Evolutionary conservation across 257 asterid species (phyloP).

Genomic region (Anisodus tanguticus): DNA sequence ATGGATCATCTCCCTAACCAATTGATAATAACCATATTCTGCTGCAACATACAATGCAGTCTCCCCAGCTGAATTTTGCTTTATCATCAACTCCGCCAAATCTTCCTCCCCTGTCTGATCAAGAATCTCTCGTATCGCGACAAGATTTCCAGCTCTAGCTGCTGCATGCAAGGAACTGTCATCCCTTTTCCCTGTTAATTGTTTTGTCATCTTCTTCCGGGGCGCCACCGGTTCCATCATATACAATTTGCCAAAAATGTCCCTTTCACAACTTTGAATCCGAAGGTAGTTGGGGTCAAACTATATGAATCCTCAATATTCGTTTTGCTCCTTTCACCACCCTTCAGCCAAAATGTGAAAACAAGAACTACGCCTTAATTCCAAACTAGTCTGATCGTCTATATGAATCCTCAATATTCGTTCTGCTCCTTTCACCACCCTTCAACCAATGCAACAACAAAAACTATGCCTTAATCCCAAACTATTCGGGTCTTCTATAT

Average conservation of each 20-base stretch:
- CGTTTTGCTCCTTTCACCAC: not conserved
- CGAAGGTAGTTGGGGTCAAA: not conserved
- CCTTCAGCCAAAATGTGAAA: not conserved
- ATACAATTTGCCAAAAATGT: not conserved
- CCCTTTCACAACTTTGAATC: not conserved
- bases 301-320: not conserved
- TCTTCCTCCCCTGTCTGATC: conserved; percentile 38
- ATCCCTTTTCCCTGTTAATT: conserved; percentile 55
- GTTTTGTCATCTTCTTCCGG: conserved; percentile 55
- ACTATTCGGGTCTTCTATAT: not conserved
- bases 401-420: conserved; percentile 11
- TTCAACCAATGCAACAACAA: not conserved
- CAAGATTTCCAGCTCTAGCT: conserved; percentile 48
- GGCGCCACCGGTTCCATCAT: conserved; percentile 25
- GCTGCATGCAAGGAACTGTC: conserved; percentile 55
- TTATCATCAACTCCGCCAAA: conserved; percentile 39
- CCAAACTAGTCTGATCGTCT: not conserved
- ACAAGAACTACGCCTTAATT: not conserved
- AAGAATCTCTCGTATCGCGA: conserved; percentile 42
- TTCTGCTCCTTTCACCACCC: not conserved
- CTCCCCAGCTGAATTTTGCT: conserved; percentile 54
- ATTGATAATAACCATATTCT: conserved; percentile 50
- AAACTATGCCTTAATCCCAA: not conserved
- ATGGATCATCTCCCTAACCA: conserved; percentile 50
- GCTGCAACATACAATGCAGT: conserved; percentile 57